These are phyloP conservation scores for Peniophora sp. DNA, from an alignment of 1,284 basidiomycete species.

Conservation along the genomic window DNA sequence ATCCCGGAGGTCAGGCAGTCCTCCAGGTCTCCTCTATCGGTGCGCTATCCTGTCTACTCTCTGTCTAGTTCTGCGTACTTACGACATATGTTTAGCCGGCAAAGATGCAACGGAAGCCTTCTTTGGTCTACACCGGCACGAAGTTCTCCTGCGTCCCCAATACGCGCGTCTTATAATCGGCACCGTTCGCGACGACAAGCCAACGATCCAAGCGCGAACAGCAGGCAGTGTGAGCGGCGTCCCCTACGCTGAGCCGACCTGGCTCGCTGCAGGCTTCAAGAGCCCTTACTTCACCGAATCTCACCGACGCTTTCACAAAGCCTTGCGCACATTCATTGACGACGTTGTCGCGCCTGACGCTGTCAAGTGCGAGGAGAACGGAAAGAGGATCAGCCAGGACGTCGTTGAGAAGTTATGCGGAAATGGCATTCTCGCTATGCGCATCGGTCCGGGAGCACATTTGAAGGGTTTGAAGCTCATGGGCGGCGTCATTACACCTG, in stretches of 20 bases:
- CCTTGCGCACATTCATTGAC: slow-evolving; percentile 55
- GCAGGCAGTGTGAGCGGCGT: slow-evolving; percentile 70
- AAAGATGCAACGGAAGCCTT: slow-evolving; percentile 86
- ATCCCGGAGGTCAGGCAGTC: slow-evolving; percentile 61
- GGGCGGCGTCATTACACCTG: slow-evolving; percentile 79
- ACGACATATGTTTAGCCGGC: slow-evolving; percentile 32
- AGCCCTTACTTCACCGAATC: slow-evolving; percentile 81
- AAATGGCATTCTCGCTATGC: slow-evolving; percentile 82
- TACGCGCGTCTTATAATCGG: slow-evolving; percentile 82
- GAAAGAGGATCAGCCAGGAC: slow-evolving; percentile 68
- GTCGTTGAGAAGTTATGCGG: slow-evolving; percentile 72
- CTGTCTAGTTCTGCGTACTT: neutral
- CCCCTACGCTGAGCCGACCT: slow-evolving; percentile 87
- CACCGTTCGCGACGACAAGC: slow-evolving; percentile 60
- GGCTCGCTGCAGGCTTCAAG: slow-evolving; percentile 75
- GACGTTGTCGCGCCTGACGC: slow-evolving; percentile 62
- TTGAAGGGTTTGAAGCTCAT: slow-evolving; percentile 82
- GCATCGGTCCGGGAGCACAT: slow-evolving; percentile 85
- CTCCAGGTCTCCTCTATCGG: slow-evolving; percentile 33
- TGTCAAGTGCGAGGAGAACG: slow-evolving; percentile 66
- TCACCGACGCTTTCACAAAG: slow-evolving; percentile 61
- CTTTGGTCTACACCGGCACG: slow-evolving; percentile 87
- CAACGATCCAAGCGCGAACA: slow-evolving; percentile 49
- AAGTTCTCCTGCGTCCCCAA: slow-evolving; percentile 77
- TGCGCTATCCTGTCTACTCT: slow-evolving; percentile 13